A percentile compares a stretch with the other conserved stretches of the same genome.
Conservation (phyloP, 2,329 filamentous ascomycete genomes). For the Colletotrichum nymphaeae region DNA sequence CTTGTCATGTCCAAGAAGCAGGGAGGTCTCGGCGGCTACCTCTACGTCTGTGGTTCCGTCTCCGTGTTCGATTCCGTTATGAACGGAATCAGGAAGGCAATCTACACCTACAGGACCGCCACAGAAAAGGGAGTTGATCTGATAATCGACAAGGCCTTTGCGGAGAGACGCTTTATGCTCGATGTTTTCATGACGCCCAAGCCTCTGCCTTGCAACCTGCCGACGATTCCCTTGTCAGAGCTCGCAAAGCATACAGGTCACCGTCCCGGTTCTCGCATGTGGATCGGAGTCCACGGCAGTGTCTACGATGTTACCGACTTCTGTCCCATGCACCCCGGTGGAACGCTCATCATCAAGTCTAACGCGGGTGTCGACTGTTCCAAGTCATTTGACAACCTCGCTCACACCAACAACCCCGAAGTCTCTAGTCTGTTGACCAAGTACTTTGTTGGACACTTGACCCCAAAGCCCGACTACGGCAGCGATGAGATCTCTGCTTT, state of each 20-base stretch:
- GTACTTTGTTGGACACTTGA: slow-evolving; percentile 64
- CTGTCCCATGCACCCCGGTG: slow-evolving; percentile 63
- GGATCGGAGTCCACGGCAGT: slow-evolving; percentile 64
- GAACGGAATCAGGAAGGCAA: slow-evolving; percentile 64
- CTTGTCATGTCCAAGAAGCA: slow-evolving; percentile 68
- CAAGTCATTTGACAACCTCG: slow-evolving; percentile 64
- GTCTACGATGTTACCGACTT: slow-evolving; percentile 67
- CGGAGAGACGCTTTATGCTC: slow-evolving; percentile 66
- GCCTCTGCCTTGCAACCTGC: slow-evolving; percentile 60
- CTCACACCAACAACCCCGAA: slow-evolving; percentile 66
- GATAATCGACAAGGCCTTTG: slow-evolving; percentile 64
- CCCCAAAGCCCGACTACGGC: slow-evolving; percentile 60
- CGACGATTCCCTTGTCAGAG: slow-evolving; percentile 61
- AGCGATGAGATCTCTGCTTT: slow-evolving; percentile 55
- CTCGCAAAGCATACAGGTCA: slow-evolving; percentile 64
- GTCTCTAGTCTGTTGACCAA: slow-evolving; percentile 64
- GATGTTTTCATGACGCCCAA: slow-evolving; percentile 69
- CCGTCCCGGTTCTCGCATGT: slow-evolving; percentile 56
- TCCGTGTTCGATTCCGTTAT: slow-evolving; percentile 64
- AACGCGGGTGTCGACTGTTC: slow-evolving; percentile 66
- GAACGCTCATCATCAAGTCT: slow-evolving; percentile 63
- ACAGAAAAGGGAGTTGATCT: slow-evolving; percentile 63
- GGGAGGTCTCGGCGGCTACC: slow-evolving; percentile 52
- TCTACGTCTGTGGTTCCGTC: slow-evolving; percentile 43
- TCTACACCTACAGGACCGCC: slow-evolving; percentile 63